A percentile compares a stretch with the other conserved stretches of the same genome.
Conservation (phyloP, 2,329 filamentous ascomycete genomes). For the Periconia macrospinosa region DNA sequence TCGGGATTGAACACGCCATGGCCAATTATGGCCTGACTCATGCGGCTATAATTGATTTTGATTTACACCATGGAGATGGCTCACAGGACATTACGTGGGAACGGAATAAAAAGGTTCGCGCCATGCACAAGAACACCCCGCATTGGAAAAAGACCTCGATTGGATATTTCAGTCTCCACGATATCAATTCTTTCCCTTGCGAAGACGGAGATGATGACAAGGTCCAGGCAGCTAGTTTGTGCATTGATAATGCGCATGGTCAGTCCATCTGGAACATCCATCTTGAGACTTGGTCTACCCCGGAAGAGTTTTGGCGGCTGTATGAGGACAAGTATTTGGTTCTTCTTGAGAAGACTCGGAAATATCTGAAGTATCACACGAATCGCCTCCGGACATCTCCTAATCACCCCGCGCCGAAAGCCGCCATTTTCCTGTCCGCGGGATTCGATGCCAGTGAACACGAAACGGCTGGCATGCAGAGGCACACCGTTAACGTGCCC, state of each 20-base stretch:
- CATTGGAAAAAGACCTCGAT: conserved; percentile 82
- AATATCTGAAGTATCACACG: conserved; percentile 74
- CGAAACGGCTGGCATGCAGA: conserved; percentile 90
- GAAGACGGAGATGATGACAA: conserved; percentile 93
- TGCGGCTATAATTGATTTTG: conserved; percentile 66
- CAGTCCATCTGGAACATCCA: conserved; percentile 98
- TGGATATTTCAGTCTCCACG: conserved; percentile 94
- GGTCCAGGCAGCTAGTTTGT: conserved; percentile 89
- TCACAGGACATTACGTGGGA: conserved; percentile 93
- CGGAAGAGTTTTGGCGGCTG: conserved; percentile 83
- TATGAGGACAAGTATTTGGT: conserved; percentile 79
- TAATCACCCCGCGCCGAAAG: conserved; percentile 68
- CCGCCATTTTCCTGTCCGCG: conserved; percentile 90
- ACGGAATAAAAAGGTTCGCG: conserved; percentile 72
- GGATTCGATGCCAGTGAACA: conserved; percentile 97
- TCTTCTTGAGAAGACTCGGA: conserved; percentile 78
- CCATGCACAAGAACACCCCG: conserved; percentile 69
- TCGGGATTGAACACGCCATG: conserved; percentile 89
- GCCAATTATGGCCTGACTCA: conserved; percentile 86
- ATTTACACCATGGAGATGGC: conserved; percentile 57
- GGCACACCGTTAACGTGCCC: conserved; percentile 92
- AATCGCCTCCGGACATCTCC: conserved; percentile 61
- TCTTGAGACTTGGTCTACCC: conserved; percentile 80
- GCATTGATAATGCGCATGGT: conserved; percentile 90
- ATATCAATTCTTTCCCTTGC: conserved; percentile 98